Conservation (phyloP, 2,329 filamentous ascomycete genomes). For the Calonectria pteridis region DNA sequence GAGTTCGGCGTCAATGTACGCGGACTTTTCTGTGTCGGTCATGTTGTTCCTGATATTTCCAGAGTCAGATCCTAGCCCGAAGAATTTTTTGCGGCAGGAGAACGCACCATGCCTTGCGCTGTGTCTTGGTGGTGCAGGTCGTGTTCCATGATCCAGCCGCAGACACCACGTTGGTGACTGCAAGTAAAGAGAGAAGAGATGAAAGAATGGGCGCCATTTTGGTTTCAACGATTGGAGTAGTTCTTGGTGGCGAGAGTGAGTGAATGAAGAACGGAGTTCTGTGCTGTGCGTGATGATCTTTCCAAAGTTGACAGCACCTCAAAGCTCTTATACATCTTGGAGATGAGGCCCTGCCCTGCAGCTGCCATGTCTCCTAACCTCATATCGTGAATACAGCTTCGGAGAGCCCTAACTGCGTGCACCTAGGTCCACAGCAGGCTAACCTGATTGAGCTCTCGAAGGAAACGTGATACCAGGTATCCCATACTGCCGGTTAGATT, state of each 20-base stretch:
- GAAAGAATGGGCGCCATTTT: neutral
- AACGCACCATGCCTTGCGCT: constrained; percentile 6
- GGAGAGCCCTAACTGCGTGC: neutral
- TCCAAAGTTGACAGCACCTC: neutral
- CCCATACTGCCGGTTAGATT: neutral
- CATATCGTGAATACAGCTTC: neutral
- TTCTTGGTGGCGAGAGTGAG: neutral
- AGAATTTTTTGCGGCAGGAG: neutral
- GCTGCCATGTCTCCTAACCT: neutral
- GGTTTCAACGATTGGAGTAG: neutral
- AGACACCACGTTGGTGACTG: neutral
- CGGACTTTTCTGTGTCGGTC: constrained; percentile 13
- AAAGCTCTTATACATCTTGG: neutral
- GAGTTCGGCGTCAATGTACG: constrained; percentile 22
- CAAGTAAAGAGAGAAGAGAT: neutral
- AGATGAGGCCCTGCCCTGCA: neutral
- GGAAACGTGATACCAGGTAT: neutral
- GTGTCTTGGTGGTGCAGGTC: constrained; percentile 7
- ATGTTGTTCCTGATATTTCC: constrained; percentile 4
- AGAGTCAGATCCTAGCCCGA: neutral
- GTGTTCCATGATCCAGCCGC: constrained; percentile 1
- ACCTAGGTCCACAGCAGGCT: neutral
- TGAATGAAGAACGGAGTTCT: neutral
- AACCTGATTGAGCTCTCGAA: neutral
- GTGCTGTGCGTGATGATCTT: neutral